These are phyloP conservation scores for Trichoderma gamsii DNA, from an alignment of 495 filamentous ascomycete species.

Conservation along the genomic window DNA sequence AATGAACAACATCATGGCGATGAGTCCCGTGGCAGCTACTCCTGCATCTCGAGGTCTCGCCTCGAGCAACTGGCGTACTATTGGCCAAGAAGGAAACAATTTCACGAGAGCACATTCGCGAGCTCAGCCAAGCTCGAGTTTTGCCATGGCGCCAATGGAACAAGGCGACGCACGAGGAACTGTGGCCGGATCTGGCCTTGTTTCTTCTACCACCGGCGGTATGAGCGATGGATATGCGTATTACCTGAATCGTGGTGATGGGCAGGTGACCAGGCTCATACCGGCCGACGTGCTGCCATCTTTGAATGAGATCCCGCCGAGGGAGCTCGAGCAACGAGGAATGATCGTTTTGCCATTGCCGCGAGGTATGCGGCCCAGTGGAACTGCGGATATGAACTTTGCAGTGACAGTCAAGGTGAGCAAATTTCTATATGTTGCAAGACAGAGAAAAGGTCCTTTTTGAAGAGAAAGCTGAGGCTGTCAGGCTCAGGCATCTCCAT, in stretches of 20 bases:
- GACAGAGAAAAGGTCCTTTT: neutral
- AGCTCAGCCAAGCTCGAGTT: neutral
- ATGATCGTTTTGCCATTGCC: constrained; percentile 40
- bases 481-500: neutral
- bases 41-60: neutral
- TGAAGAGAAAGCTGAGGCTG: neutral
- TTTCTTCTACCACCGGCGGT: neutral
- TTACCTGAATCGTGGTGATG: neutral
- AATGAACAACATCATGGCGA: neutral
- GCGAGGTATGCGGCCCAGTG: constrained; percentile 27
- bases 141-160: neutral
- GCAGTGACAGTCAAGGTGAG: constrained; percentile 27
- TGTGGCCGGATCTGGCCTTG: neutral
- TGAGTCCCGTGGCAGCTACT: neutral
- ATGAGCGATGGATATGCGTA: constrained; percentile 14
- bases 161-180: neutral
- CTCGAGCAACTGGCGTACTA: neutral
- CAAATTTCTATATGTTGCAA: neutral
- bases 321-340: constrained; percentile 26
- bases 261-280: constrained; percentile 48
- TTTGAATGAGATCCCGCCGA: constrained; percentile 30
- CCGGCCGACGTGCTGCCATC: constrained; percentile 58
- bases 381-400: constrained; percentile 31
- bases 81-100: neutral
- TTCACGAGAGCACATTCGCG: neutral